Conservation (phyloP, 371 early-diverging fungal genomes). For the Haplosporangium sp. region DNA sequence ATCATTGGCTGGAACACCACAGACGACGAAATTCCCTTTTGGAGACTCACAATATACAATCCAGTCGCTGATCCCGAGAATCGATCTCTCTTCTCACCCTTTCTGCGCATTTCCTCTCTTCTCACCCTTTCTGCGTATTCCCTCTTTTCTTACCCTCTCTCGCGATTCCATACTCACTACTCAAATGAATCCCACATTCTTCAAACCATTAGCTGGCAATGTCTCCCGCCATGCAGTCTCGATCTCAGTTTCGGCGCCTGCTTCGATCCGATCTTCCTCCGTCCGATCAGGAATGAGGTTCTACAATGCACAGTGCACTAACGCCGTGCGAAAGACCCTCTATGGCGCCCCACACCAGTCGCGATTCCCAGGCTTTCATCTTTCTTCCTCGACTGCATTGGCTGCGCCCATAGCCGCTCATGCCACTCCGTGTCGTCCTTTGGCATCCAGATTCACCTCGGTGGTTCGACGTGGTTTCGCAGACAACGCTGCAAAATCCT, state of each 20-base stretch:
- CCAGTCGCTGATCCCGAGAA: not conserved
- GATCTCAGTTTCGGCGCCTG: not conserved
- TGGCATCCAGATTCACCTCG: constrained; percentile 14
- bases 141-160: not conserved
- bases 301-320: constrained; percentile 15
- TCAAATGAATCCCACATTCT: not conserved
- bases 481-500: not conserved
- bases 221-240: constrained; percentile 1
- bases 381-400: not conserved
- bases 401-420: not conserved
- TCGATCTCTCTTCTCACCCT: not conserved
- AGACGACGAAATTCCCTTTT: too few species aligned
- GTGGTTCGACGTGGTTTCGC: constrained; percentile 44
- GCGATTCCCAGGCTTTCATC: constrained; percentile 9
- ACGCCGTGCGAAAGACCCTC: constrained; percentile 36
- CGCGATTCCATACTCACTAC: not conserved
- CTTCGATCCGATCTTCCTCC: constrained; percentile 5
- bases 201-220: not conserved
- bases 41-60: not conserved
- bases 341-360: constrained; percentile 7
- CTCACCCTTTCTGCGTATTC: not conserved
- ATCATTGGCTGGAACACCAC: too few species aligned
- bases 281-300: not conserved
- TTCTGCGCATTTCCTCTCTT: not conserved
- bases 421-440: not conserved